phyloP scores from a whole-genome alignment of 768 basidiomycete species.

The Kwoniella newhampshirensis region DNA sequence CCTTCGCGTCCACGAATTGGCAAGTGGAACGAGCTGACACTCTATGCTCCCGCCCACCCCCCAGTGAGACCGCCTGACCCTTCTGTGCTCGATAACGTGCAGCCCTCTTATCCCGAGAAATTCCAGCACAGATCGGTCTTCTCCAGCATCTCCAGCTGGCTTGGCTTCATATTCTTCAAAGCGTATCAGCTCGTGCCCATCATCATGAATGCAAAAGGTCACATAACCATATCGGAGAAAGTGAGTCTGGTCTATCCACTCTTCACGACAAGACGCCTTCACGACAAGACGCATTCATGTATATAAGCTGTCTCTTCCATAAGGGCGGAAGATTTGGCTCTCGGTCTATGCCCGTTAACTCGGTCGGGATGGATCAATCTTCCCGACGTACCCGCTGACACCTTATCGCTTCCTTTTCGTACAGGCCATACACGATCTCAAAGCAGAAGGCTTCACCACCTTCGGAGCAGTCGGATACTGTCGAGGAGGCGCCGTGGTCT shows the following conservation, averaged over 20 bases:
- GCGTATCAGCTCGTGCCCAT: no score
- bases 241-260: conserved; percentile 14
- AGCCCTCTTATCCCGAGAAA: conserved; percentile 25
- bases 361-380: no score
- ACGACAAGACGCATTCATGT: no score
- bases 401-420: no score
- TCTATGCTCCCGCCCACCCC: no score
- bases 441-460: conserved; percentile 30
- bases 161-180: no score
- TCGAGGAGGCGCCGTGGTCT: conserved; percentile 34
- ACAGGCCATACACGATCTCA: conserved; percentile 33
- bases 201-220: conserved; percentile 10
- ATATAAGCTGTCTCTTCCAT: no score
- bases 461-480: conserved; percentile 37
- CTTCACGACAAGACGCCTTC: no score
- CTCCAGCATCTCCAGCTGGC: conserved; percentile 12
- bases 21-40: no score
- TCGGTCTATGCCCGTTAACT: no score
- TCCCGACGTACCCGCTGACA: no score
- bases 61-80: conserved; percentile 27
- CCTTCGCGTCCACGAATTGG: background rate
- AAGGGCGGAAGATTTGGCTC: no score
- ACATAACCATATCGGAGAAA: conserved; percentile 21
- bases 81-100: conserved; percentile 17
- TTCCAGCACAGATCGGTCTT: conserved; percentile 22